Percentiles rank a stretch among this genome's conserved stretches.
Conservation (phyloP, 2,329 filamentous ascomycete species). For the Fusarium xylarioides region DNA sequence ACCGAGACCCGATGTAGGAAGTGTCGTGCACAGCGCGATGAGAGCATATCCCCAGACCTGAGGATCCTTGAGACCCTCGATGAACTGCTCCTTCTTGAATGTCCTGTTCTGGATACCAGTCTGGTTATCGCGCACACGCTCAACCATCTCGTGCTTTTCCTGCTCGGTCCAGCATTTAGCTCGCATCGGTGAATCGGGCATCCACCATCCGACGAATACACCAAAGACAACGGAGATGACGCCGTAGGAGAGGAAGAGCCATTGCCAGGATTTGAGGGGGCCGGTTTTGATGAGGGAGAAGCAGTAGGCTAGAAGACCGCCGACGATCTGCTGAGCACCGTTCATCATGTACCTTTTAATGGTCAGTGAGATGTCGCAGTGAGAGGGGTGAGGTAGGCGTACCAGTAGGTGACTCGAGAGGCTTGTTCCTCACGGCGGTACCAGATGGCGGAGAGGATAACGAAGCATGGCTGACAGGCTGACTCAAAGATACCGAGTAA, state of each 20-base stretch:
- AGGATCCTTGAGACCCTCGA: slow-evolving; percentile 68
- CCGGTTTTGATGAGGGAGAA: slow-evolving; percentile 62
- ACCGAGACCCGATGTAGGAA: slow-evolving; percentile 77
- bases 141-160: slow-evolving; percentile 71
- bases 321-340: slow-evolving; percentile 76
- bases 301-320: slow-evolving; percentile 75
- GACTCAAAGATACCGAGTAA: slow-evolving; percentile 77
- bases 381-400: fast-evolving
- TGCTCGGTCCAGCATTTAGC: slow-evolving; percentile 74
- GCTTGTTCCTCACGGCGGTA: slow-evolving; percentile 76
- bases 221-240: slow-evolving; percentile 70
- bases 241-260: slow-evolving; percentile 74
- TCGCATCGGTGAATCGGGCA: slow-evolving; percentile 76
- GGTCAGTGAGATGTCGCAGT: fast-evolving
- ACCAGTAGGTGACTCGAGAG: slow-evolving; percentile 74
- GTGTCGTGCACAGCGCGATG: slow-evolving; percentile 75
- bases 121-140: slow-evolving; percentile 68
- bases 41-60: slow-evolving; percentile 72
- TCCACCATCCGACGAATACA: slow-evolving; percentile 68
- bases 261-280: slow-evolving; percentile 71
- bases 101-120: slow-evolving; percentile 66
- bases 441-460: slow-evolving; percentile 75
- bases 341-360: slow-evolving; percentile 71
- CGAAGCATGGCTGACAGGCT: slow-evolving; percentile 73
- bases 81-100: slow-evolving; percentile 58